Conservation (phyloP, 2,329 filamentous ascomycete species). For the Pseudogymnoascus sp. region DNA sequence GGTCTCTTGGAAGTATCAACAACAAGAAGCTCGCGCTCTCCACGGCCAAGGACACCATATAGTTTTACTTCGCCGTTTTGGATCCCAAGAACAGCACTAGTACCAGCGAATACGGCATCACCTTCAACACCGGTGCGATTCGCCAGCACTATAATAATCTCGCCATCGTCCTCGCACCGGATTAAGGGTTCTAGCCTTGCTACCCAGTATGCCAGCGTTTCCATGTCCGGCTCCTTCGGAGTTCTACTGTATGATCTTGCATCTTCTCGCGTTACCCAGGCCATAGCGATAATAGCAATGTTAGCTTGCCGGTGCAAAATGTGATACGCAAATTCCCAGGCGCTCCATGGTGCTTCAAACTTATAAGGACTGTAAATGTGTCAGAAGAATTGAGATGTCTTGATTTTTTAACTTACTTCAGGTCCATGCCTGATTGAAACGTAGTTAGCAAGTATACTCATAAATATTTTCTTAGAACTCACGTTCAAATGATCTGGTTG, state of each 20-base stretch:
- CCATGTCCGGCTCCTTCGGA: constrained; percentile 58
- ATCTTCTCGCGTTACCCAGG: constrained; percentile 61
- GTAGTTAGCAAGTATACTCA: neutral
- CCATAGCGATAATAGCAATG: constrained; percentile 67
- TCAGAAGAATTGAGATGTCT: constrained; percentile 16
- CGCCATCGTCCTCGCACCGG: constrained; percentile 41
- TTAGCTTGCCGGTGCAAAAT: constrained; percentile 49
- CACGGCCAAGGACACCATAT: constrained; percentile 65
- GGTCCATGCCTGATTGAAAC: constrained; percentile 43
- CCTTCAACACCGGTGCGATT: constrained; percentile 65
- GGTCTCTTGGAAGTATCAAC: constrained; percentile 45
- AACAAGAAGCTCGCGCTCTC: constrained; percentile 59
- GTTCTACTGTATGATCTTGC: constrained; percentile 38
- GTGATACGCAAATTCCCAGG: constrained; percentile 44
- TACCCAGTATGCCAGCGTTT: constrained; percentile 70
- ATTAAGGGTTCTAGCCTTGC: constrained; percentile 61
- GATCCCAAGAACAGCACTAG: constrained; percentile 63
- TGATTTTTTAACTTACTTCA: constrained; percentile 43
- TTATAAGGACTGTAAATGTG: constrained; percentile 38
- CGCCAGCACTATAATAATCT: constrained; percentile 62
- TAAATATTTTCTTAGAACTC: constrained; percentile 6
- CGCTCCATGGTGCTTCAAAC: constrained; percentile 43
- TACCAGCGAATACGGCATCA: constrained; percentile 64
- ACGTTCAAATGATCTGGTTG: constrained; percentile 13
- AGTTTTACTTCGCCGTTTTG: constrained; percentile 57